phyloP scores from a whole-genome alignment of 129 eudicot species.

The Arctium minus region DNA sequence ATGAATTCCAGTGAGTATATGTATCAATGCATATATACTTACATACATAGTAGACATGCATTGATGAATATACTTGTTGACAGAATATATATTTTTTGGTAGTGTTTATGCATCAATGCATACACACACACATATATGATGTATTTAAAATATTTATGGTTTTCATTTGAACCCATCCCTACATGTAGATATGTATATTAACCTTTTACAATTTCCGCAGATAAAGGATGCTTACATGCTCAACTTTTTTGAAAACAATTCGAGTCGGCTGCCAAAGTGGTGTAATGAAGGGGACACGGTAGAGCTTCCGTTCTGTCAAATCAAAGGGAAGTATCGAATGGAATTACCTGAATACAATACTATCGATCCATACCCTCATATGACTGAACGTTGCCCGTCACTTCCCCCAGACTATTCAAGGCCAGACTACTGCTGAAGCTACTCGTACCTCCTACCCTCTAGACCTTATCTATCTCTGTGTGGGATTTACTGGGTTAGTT shows the following conservation, averaged over 20 bases:
- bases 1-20: neutral
- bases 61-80: neutral
- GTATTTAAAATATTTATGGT: neutral
- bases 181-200: neutral
- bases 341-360: conserved; percentile 91
- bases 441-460: neutral
- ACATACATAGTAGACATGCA: neutral
- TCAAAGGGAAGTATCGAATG: conserved; percentile 88
- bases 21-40: neutral
- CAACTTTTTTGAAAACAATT: conserved; percentile 69
- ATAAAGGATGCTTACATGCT: conserved; percentile 93
- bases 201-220: conserved; percentile 40
- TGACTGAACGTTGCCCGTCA: conserved; percentile 89
- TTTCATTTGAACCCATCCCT: neutral
- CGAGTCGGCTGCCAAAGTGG: conserved; percentile 90
- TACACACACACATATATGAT: too few species aligned
- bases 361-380: conserved; percentile 79
- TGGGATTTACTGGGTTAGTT: neutral
- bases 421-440: conserved; percentile 55
- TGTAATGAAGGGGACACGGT: conserved; percentile 79
- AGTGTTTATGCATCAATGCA: neutral
- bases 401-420: conserved; percentile 79
- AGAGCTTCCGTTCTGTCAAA: conserved; percentile 85
- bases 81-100: neutral
- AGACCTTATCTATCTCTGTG: neutral